phyloP scores from a whole-genome alignment of 2,329 filamentous ascomycete species.

The Cladophialophora chaetospira region DNA sequence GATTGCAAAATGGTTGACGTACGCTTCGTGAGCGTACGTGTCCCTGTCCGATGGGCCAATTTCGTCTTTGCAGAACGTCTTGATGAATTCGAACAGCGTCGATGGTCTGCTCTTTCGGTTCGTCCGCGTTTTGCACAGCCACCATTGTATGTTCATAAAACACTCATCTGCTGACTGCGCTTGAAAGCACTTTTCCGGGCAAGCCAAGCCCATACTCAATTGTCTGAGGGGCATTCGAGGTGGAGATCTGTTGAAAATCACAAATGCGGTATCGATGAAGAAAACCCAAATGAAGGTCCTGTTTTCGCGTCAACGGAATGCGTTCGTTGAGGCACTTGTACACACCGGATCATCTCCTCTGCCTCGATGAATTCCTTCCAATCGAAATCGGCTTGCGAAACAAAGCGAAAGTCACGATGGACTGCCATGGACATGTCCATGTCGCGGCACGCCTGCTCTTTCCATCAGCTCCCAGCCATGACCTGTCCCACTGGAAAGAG shows the following conservation, averaged over 20 bases:
- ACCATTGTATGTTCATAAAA: conserved; percentile 24
- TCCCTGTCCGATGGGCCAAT: conserved; percentile 20
- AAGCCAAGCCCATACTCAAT: conserved; percentile 34
- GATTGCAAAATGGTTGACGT: conserved; percentile 34
- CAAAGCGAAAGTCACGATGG: conserved; percentile 7
- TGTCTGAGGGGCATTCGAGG: conserved; percentile 36
- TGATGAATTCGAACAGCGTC: conserved; percentile 30
- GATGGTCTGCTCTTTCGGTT: conserved; percentile 28
- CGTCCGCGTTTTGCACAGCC: conserved; percentile 24
- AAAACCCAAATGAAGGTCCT: conserved; percentile 36
- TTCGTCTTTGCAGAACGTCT: conserved; percentile 29
- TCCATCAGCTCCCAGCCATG: not conserved
- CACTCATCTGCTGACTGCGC: conserved; percentile 33
- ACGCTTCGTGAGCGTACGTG: conserved; percentile 29
- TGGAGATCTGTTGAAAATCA: conserved; percentile 37
- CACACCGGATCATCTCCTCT: conserved; percentile 36
- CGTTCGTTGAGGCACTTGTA: not conserved
- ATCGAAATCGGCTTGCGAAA: conserved; percentile 6
- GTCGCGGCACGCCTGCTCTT: conserved; percentile 30
- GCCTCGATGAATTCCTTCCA: conserved; percentile 27
- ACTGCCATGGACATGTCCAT: conserved; percentile 26
- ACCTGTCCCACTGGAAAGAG: not conserved
- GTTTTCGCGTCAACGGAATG: too few relatives aligned
- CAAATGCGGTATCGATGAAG: conserved; percentile 36
- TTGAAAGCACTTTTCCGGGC: conserved; percentile 37